A percentile compares a stretch with the other conserved stretches of the same genome.
Conservation (phyloP, 2,329 filamentous ascomycete species). For the Triangularia setosa region DNA sequence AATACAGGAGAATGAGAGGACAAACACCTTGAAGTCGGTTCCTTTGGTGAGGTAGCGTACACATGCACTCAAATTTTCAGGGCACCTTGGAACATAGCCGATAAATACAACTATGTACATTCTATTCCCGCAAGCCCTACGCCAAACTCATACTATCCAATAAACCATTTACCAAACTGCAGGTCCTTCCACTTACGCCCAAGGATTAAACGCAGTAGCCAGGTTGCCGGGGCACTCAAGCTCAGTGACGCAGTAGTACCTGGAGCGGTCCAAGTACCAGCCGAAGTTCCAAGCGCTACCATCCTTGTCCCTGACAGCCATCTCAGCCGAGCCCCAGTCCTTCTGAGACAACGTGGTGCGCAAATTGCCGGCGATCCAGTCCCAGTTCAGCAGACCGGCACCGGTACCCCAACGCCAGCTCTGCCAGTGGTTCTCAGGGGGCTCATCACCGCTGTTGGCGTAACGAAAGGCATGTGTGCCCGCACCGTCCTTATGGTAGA, state of each 20-base stretch:
- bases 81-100: no score
- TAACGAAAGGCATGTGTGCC: slow-evolving; percentile 32
- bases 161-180: no score
- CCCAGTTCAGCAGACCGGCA: background rate
- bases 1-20: no score
- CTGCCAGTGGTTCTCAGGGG: background rate
- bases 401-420: background rate
- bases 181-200: background rate
- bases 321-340: background rate
- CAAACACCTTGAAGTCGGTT: no score
- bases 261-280: background rate
- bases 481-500: slow-evolving; percentile 32
- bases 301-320: background rate
- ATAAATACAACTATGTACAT: no score
- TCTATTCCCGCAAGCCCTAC: no score
- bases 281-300: background rate
- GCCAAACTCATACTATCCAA: no score
- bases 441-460: background rate
- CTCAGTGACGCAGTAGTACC: background rate
- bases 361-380: background rate
- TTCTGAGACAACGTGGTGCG: background rate
- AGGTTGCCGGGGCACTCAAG: background rate
- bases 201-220: background rate
- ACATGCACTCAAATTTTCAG: no score
- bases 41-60: no score